These are phyloP conservation scores for Fusarium pseudocircinatum DNA, from an alignment of 2,329 filamentous ascomycete species.

Conservation along the genomic window DNA sequence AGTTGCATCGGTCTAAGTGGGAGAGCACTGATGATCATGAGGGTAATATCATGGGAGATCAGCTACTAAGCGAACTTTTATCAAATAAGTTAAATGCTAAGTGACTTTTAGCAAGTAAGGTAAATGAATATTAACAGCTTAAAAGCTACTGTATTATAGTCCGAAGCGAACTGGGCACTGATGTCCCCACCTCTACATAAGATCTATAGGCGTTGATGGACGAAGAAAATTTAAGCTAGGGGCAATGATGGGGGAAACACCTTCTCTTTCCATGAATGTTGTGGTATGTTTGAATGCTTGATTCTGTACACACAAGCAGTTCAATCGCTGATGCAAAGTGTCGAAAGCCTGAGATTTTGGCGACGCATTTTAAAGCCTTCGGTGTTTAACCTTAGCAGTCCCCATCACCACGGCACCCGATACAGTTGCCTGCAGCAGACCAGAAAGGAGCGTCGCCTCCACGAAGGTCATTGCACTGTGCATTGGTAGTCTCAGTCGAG, in stretches of 20 bases:
- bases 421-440: background rate
- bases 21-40: background rate
- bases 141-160: background rate
- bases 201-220: background rate
- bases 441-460: background rate
- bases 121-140: background rate
- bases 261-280: background rate
- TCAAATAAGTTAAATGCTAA: background rate
- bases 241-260: background rate
- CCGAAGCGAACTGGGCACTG: background rate
- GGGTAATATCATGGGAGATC: background rate
- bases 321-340: background rate
- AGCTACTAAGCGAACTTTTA: background rate
- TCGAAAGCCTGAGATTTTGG: background rate
- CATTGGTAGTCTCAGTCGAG: background rate
- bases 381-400: background rate
- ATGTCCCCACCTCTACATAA: background rate
- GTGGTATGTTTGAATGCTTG: background rate
- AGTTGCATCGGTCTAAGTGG: background rate
- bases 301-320: background rate
- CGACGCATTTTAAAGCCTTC: background rate
- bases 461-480: background rate
- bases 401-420: background rate
- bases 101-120: background rate
- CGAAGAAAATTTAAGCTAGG: background rate